Evolutionary conservation across 495 filamentous ascomycete genomes (phyloP), one percentile per base, ranked within the genome.

Genomic region (Parathielavia appendiculata): DNA sequence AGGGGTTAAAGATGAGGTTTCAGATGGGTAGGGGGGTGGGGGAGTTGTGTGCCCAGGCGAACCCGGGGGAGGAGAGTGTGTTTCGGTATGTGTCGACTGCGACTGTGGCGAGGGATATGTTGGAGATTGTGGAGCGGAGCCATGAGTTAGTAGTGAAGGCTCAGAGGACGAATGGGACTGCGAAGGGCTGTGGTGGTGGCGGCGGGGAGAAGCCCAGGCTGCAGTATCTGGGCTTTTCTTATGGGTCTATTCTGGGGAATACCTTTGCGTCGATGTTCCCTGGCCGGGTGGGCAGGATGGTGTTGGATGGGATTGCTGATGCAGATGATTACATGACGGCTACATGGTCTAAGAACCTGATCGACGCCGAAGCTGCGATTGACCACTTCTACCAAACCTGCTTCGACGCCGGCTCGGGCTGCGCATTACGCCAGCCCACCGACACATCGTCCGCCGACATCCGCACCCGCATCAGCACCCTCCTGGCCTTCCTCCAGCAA

Each of bases 181-280:
- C 14, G 34, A 51, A 39, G 20, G 46, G 5, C 5, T 45, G n/a
- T n/a, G n/a, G n/a, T 22, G 8, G 11, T 40, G 23, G 12, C 9
- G 26, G 14, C n/a, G 38, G 22, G 35, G 51, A 51, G 22, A 50
- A 56, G 45, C n/a, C 46, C 9, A 23, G 16, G 43, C 19, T 60
- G 17, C 52, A 81, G 36, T 86, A 82, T 60, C 81, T 82, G 78
- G 83, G 83, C 0, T 73, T 83, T n/a, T 83, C 79, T 1, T 86
- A 86, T 62, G 84, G 83, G 0, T 82, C 82, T 2, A 48, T 83
- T 3, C 69, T 87, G 0, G 84, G 84, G 2, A 72, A 77, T 56
- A 85, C 66, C 22, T 78, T 78, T 49, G 73, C 74, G 0, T 69
- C 73, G 5, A 75, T 76, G 73, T 76, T 71, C 34, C 74, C 75